Conservation (phyloP, 768 basidiomycete species). For the Calvatia gigantea region DNA sequence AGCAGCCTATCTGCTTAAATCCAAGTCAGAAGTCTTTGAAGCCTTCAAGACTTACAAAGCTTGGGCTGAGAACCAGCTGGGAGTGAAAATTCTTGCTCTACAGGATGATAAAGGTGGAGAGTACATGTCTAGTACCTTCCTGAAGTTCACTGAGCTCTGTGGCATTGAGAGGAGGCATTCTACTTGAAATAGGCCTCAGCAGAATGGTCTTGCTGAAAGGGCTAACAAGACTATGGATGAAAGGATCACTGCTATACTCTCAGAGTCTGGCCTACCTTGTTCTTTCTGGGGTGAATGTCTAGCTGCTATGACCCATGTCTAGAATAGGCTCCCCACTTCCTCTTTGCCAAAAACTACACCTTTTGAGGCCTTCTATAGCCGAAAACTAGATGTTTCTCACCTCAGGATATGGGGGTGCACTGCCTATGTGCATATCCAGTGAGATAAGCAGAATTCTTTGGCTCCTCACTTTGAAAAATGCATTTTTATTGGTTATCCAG, state of each 20-base stretch:
- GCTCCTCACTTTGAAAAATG: slow-evolving; percentile 27
- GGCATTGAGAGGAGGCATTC: slow-evolving; percentile 23
- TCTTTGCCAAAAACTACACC: slow-evolving; percentile 20
- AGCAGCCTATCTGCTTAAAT: slow-evolving; percentile 18
- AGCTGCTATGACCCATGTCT: slow-evolving; percentile 18
- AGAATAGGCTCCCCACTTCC: slow-evolving; percentile 22
- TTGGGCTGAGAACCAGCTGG: slow-evolving; percentile 27
- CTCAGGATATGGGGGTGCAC: slow-evolving; percentile 34
- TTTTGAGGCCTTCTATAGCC: slow-evolving; percentile 17
- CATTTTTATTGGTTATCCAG: slow-evolving; percentile 35
- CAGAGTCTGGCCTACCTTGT: slow-evolving; percentile 15
- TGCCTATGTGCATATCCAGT: slow-evolving; percentile 34
- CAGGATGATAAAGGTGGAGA: slow-evolving; percentile 34
- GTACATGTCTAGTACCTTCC: slow-evolving; percentile 23
- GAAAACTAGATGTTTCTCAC: slow-evolving; percentile 23
- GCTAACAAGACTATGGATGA: slow-evolving; percentile 34
- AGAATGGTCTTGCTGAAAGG: slow-evolving; percentile 42
- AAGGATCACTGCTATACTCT: slow-evolving; percentile 26
- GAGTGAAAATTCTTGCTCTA: slow-evolving; percentile 19
- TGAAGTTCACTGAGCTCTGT: slow-evolving; percentile 18
- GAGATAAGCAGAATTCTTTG: slow-evolving; percentile 28
- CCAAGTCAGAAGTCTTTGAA: slow-evolving; percentile 23
- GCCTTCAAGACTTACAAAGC: slow-evolving; percentile 31
- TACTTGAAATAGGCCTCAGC: slow-evolving; percentile 8
- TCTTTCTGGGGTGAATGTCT: slow-evolving; percentile 22